Base-by-base conservation (phyloP, 495 filamentous ascomycete species). In the Alectoria sarmentosa region DNA sequence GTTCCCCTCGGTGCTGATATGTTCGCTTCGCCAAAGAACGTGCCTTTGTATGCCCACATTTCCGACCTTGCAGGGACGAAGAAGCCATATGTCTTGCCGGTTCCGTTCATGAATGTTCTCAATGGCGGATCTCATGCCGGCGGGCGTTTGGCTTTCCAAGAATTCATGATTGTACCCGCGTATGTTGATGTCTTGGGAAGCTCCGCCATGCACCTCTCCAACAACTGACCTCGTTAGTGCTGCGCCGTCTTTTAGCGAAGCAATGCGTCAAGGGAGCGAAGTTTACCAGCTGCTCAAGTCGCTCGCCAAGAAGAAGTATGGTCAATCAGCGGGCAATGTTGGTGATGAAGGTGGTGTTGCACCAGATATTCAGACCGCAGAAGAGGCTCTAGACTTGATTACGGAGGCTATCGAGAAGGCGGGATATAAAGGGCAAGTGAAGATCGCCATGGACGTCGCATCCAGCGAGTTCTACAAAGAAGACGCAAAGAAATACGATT, bases 321-420 rank as follows among this genome's bases (percentile, higher is more conserved):
- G 95, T 71, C 93, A 96, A 76, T 97, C 95, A 63, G 95, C 95
- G 69, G 95, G 95, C 70, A 99, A 72, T 44, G 90, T 99, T 69
- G 95, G 95, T 77, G 95, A 99, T 76, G 95, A 99, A 87, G 95
- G 95, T 82, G 95, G 95, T 86, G 94, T 99, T 75, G 95, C 95
- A 71, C 95, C 95, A 68, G 93, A 98, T 86, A 97, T 99, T 73
- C 91, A 97, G 84, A 92, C 88, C 66, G 82, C 95, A 52, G 70
- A 95, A 77, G 95, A 99, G 82, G 95, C 95, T 74, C 90, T 99
- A 64, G 90, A 96, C 75, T 86, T 99, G 70, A 98, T 99, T 78
- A 91, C 88, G 68, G 90, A 91, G 60, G 86, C 95, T 72, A 99
- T 99, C 69, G 90, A 96, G 77, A 76, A 89, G 76, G 89, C 95